phyloP scores from a whole-genome alignment of 2,329 filamentous ascomycete genomes.

The Aspergillus fructus region DNA sequence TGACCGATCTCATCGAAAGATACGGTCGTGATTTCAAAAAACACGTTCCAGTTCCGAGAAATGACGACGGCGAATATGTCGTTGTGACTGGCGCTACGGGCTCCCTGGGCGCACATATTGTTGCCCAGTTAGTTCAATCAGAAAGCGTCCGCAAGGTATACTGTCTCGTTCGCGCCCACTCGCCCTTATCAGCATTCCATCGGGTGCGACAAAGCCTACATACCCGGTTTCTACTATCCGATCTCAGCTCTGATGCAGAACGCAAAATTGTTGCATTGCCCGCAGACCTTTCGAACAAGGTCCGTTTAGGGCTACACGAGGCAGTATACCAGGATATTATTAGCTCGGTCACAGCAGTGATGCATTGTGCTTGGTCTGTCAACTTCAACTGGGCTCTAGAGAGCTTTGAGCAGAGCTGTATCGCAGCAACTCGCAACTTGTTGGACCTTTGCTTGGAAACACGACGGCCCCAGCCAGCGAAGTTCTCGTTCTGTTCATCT shows the following conservation, averaged over 20 bases:
- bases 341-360: slow-evolving; percentile 50
- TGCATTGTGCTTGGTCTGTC: slow-evolving; percentile 66
- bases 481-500: slow-evolving; percentile 36
- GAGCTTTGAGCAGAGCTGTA: slow-evolving; percentile 56
- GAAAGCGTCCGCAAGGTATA: slow-evolving; percentile 39
- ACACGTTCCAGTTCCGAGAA: slow-evolving; percentile 22
- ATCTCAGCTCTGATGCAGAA: slow-evolving; percentile 13
- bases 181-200: slow-evolving; percentile 39
- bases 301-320: slow-evolving; percentile 48
- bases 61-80: slow-evolving; percentile 13
- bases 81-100: slow-evolving; percentile 66
- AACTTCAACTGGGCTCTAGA: slow-evolving; percentile 60
- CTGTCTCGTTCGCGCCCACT: slow-evolving; percentile 56
- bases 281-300: slow-evolving; percentile 46
- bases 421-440: slow-evolving; percentile 49
- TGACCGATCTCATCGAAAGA: slow-evolving; percentile 48
- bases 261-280: slow-evolving; percentile 49
- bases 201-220: slow-evolving; percentile 48
- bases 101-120: slow-evolving; percentile 62
- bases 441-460: slow-evolving; percentile 38
- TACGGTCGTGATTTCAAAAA: slow-evolving; percentile 36
- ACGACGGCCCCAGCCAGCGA: slow-evolving; percentile 27
- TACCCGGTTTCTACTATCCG: slow-evolving; percentile 17
- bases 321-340: slow-evolving; percentile 43
- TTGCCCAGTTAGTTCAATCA: slow-evolving; percentile 48